Conservation (phyloP, 2,329 filamentous ascomycete species). For the Penicillium frequentans region DNA sequence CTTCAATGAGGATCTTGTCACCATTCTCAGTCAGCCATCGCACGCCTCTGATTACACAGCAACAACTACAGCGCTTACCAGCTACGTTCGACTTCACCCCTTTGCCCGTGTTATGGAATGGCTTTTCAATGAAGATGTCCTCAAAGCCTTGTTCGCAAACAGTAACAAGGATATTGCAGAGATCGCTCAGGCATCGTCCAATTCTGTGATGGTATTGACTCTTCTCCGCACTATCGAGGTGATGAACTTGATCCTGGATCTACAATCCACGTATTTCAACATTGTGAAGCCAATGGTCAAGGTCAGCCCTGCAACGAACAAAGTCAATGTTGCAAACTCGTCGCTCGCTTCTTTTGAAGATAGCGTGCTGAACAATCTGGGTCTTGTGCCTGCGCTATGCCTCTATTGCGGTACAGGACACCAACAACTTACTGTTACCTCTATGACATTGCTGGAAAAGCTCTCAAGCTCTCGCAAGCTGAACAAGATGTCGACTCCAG, state of each 20-base stretch:
- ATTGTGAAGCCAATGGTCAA: conserved; percentile 80
- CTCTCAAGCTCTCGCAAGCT: conserved; percentile 82
- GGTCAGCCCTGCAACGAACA: conserved; percentile 60
- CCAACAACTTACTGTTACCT: conserved; percentile 74
- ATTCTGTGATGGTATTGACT: conserved; percentile 78
- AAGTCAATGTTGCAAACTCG: conserved; percentile 66
- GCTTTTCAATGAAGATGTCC: conserved; percentile 91
- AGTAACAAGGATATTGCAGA: conserved; percentile 74
- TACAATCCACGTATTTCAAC: conserved; percentile 89
- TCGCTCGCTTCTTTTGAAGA: conserved; percentile 91
- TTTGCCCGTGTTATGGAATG: conserved; percentile 96
- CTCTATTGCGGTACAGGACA: conserved; percentile 85
- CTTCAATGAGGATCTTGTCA: conserved; percentile 92
- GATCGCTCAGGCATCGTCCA: conserved; percentile 69
- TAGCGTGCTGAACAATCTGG: conserved; percentile 77
- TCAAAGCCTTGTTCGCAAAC: conserved; percentile 73
- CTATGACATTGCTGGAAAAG: conserved; percentile 79
- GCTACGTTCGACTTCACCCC: conserved; percentile 84
- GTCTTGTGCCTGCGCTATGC: conserved; percentile 77
- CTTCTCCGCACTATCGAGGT: conserved; percentile 80
- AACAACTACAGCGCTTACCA: conserved; percentile 69
- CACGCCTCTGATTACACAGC: conserved; percentile 75
- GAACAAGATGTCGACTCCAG: conserved; percentile 66
- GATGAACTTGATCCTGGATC: conserved; percentile 76
- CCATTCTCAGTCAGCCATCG: conserved; percentile 77